These are phyloP conservation scores for Leishmania aethiopica DNA, from an alignment of 208 protist genomes.

Conservation along the genomic window DNA sequence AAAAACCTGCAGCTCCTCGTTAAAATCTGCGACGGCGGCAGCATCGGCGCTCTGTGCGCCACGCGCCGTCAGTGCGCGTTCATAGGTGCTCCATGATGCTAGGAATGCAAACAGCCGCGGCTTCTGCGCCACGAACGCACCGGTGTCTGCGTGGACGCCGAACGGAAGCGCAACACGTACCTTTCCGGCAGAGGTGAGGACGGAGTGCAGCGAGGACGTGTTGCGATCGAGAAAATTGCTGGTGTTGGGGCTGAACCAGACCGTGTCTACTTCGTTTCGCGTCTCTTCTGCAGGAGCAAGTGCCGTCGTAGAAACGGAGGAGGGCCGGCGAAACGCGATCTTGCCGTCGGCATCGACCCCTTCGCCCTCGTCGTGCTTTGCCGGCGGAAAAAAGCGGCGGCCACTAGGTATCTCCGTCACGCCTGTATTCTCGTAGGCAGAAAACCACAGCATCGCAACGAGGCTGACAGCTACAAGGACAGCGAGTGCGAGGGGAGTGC, in stretches of 20 bases:
- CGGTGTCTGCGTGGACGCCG: background rate
- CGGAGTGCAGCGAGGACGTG: background rate
- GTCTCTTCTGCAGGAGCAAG: background rate
- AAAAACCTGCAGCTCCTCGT: background rate
- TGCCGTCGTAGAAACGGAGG: background rate
- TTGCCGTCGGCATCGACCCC: background rate
- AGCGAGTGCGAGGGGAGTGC: background rate
- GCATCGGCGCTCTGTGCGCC: background rate
- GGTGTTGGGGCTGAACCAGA: slow-evolving; percentile 11
- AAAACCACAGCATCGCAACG: background rate
- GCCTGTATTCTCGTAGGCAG: background rate
- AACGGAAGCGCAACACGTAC: slow-evolving; percentile 20
- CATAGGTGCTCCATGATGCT: slow-evolving; percentile 20
- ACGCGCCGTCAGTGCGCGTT: background rate
- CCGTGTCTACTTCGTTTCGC: background rate
- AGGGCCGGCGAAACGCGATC: background rate
- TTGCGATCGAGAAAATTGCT: background rate
- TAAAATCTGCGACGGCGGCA: background rate
- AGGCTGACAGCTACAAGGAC: slow-evolving; percentile 1
- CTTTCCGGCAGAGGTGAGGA: slow-evolving; percentile 11
- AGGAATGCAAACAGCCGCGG: slow-evolving; percentile 21
- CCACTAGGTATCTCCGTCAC: background rate
- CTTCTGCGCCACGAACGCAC: background rate
- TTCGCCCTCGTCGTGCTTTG: background rate
- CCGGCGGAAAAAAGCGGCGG: background rate